Conservation (phyloP, 2,329 filamentous ascomycete genomes). For the Tolypocladium nubicola region DNA sequence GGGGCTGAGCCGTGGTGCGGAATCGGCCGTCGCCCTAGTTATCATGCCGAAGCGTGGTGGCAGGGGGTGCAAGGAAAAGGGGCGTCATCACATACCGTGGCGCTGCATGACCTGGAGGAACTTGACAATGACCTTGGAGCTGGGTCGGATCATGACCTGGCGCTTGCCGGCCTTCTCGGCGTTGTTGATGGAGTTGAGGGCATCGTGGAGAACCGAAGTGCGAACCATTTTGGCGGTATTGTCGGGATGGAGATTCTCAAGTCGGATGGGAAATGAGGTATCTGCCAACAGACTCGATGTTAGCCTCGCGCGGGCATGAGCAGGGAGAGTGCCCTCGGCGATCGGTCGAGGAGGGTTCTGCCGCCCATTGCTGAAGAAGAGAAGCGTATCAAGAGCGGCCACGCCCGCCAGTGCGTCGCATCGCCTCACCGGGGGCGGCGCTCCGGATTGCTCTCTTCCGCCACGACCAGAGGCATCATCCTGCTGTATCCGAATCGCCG, state of each 20-base stretch:
- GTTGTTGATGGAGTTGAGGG: conserved; percentile 99
- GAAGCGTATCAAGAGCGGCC: conserved; percentile 44
- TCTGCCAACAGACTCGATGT: conserved; percentile 40
- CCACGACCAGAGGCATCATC: conserved; percentile 39
- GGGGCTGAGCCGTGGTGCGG: conserved; percentile 80
- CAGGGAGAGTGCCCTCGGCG: conserved; percentile 59
- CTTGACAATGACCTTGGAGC: conserved; percentile 99
- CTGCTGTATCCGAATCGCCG: conserved; percentile 23
- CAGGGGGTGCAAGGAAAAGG: conserved; percentile 7
- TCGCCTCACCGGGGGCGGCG: conserved; percentile 13
- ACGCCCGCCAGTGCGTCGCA: background rate
- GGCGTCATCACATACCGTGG: conserved; percentile 66
- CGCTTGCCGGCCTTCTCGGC: conserved; percentile 99
- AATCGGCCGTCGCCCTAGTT: conserved; percentile 94
- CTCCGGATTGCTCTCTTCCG: conserved; percentile 51
- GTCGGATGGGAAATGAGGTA: conserved; percentile 57
- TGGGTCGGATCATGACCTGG: conserved; percentile 95
- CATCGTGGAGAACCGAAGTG: conserved; percentile 99
- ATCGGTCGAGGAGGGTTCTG: conserved; percentile 53
- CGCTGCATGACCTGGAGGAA: conserved; percentile 99
- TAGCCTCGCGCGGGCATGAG: conserved; percentile 55
- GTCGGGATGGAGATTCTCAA: conserved; percentile 63
- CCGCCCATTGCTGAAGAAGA: conserved; percentile 56
- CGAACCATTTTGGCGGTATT: conserved; percentile 86
- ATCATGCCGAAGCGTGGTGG: conserved; percentile 74